These are phyloP conservation scores for Penicillium freii DNA, from an alignment of 2,329 filamentous ascomycete species.

Conservation along the genomic window DNA sequence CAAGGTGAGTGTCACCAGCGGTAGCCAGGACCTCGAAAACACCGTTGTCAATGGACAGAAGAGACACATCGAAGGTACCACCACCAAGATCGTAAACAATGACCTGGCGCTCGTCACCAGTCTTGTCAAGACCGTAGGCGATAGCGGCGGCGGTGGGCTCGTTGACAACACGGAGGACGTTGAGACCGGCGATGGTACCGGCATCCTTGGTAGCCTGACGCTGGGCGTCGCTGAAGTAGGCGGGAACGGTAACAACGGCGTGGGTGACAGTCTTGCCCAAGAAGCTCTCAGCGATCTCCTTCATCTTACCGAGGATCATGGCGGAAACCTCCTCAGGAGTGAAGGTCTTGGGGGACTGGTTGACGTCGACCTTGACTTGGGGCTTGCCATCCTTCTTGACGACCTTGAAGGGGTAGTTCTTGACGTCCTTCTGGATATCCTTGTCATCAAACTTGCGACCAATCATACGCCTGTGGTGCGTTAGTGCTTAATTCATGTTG, in stretches of 20 bases:
- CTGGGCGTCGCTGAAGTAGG: conserved; percentile 99
- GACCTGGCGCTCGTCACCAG: conserved; percentile 77
- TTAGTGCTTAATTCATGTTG: conserved; percentile 30
- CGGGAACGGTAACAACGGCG: conserved; percentile 84
- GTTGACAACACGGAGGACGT: conserved; percentile 94
- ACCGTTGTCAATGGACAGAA: conserved; percentile 85
- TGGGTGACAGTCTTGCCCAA: conserved; percentile 61
- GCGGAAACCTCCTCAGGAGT: conserved; percentile 66
- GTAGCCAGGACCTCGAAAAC: conserved; percentile 94
- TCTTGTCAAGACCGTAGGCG: conserved; percentile 90
- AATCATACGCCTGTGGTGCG: conserved; percentile 67
- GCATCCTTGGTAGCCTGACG: conserved; percentile 96
- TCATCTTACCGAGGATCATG: conserved; percentile 68
- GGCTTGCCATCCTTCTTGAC: conserved; percentile 88
- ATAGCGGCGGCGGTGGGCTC: conserved; percentile 94
- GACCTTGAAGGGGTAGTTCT: conserved; percentile 98
- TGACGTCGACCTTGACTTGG: conserved; percentile 67
- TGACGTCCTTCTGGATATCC: conserved; percentile 88
- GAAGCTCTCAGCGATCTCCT: conserved; percentile 62
- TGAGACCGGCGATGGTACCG: conserved; percentile 85
- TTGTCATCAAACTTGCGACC: conserved; percentile 79
- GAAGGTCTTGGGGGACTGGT: conserved; percentile 59
- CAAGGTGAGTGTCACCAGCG: conserved; percentile 93
- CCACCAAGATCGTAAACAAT: conserved; percentile 92
- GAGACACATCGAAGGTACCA: conserved; percentile 92